These are phyloP conservation scores for Lachnellula willkommii DNA, from an alignment of 2,329 filamentous ascomycete genomes.

Conservation along the genomic window DNA sequence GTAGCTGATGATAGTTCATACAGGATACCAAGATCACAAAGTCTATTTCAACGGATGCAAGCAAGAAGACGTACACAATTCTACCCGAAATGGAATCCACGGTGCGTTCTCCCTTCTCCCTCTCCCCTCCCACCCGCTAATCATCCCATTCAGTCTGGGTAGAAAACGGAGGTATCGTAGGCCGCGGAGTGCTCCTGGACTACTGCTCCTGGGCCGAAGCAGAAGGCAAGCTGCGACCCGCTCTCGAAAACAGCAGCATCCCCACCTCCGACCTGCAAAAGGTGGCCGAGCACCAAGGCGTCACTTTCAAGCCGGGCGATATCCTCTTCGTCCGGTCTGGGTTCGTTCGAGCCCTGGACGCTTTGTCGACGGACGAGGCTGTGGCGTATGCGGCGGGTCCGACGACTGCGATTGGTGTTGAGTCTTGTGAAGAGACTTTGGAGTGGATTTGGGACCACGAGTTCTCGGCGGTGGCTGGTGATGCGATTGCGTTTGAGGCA, in stretches of 20 bases:
- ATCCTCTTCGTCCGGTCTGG: constrained; percentile 38
- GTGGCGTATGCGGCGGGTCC: constrained; percentile 24
- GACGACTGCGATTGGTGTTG: constrained; percentile 33
- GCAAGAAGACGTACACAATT: constrained; percentile 23
- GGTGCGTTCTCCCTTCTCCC: constrained; percentile 8
- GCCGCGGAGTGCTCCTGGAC: constrained; percentile 48
- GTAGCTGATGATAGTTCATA: not conserved
- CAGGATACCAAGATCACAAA: constrained; percentile 31
- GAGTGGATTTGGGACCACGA: constrained; percentile 43
- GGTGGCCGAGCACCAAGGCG: constrained; percentile 31
- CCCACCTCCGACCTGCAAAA: constrained; percentile 28
- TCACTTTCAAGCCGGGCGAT: constrained; percentile 33
- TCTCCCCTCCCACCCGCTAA: not conserved
- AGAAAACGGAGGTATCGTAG: constrained; percentile 43
- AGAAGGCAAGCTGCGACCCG: constrained; percentile 33
- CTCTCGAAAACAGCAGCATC: constrained; percentile 9
- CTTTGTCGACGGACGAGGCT: constrained; percentile 19
- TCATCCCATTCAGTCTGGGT: constrained; percentile 30
- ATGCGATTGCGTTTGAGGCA: constrained; percentile 41
- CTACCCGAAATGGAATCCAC: constrained; percentile 23
- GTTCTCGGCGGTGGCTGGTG: constrained; percentile 42
- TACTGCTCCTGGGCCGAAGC: constrained; percentile 51
- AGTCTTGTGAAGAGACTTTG: constrained; percentile 30
- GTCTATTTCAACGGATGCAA: constrained; percentile 32
- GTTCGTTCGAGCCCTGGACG: constrained; percentile 31